These are phyloP conservation scores for Parascedosporium putredinis DNA, from an alignment of 2,329 filamentous ascomycete genomes.

Conservation along the genomic window DNA sequence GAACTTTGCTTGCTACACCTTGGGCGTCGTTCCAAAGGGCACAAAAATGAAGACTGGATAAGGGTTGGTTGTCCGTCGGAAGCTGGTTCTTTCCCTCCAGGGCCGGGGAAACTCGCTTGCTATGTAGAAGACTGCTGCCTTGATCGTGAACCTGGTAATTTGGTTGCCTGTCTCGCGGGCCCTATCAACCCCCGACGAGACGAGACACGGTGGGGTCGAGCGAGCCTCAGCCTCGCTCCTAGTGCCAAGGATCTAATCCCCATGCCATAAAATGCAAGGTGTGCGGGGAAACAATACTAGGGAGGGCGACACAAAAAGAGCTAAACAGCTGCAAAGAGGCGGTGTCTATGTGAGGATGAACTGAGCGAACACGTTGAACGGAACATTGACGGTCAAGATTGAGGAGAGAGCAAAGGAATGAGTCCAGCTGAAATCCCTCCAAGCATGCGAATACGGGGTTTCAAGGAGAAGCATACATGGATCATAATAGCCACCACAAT, in stretches of 20 bases:
- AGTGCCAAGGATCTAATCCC: background rate
- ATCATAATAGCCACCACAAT: too few species aligned
- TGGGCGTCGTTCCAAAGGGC: too few species aligned
- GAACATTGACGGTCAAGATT: too few species aligned
- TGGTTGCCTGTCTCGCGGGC: background rate
- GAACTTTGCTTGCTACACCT: too few species aligned
- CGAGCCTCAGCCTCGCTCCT: background rate
- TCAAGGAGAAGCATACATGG: too few species aligned
- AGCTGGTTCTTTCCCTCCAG: background rate
- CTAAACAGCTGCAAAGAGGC: too few species aligned
- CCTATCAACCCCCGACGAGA: background rate
- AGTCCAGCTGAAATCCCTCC: too few species aligned
- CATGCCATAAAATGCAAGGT: background rate
- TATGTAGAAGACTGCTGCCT: slow-evolving; percentile 4
- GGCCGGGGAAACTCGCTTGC: background rate
- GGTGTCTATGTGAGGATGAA: too few species aligned
- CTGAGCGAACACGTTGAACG: too few species aligned
- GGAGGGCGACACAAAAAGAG: background rate
- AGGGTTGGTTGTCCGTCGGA: background rate
- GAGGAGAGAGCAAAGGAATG: too few species aligned
- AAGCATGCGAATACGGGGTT: too few species aligned
- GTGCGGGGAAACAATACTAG: background rate
- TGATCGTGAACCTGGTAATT: background rate
- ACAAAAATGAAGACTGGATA: background rate
- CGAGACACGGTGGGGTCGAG: background rate